Conservation (phyloP, 2,329 filamentous ascomycete genomes). For the Colletotrichum godetiae region DNA sequence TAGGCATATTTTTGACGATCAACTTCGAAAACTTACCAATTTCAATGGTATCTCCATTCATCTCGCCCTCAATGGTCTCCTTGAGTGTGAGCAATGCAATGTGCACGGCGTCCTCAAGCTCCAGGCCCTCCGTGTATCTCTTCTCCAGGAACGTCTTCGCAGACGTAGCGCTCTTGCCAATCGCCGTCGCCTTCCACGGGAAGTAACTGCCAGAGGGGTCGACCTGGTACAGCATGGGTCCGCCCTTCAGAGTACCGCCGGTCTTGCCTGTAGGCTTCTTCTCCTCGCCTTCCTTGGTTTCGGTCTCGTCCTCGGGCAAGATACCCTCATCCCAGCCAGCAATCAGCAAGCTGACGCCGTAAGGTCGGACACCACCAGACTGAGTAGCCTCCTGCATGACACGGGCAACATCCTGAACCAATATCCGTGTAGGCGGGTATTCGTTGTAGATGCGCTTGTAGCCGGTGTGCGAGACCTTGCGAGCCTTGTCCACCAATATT, state of each 20-base stretch:
- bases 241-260: slow-evolving; percentile 93
- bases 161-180: slow-evolving; percentile 97
- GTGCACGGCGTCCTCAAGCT: slow-evolving; percentile 98
- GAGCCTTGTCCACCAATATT: slow-evolving; percentile 95
- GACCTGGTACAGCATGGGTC: slow-evolving; percentile 97
- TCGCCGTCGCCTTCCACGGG: slow-evolving; percentile 99
- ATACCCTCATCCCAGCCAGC: slow-evolving; percentile 98
- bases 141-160: slow-evolving; percentile 99
- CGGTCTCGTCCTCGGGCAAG: slow-evolving; percentile 80
- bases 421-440: slow-evolving; percentile 98
- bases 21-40: slow-evolving; percentile 75
- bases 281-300: slow-evolving; percentile 68
- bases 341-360: slow-evolving; percentile 94
- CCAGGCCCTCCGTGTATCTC: slow-evolving; percentile 95
- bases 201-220: slow-evolving; percentile 99
- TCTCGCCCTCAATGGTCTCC: slow-evolving; percentile 99
- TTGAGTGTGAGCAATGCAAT: slow-evolving; percentile 97
- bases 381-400: slow-evolving; percentile 99
- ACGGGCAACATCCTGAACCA: slow-evolving; percentile 96
- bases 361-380: slow-evolving; percentile 95
- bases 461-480: slow-evolving; percentile 96
- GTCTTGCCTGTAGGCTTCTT: slow-evolving; percentile 87
- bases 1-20: neutral
- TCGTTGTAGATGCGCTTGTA: slow-evolving; percentile 99
- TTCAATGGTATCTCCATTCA: slow-evolving; percentile 98